Evolutionary conservation across 108 stramenopile genomes (phyloP), one percentile per base, ranked within the genome.

Genomic region (Skeletonema tropicum): DNA sequence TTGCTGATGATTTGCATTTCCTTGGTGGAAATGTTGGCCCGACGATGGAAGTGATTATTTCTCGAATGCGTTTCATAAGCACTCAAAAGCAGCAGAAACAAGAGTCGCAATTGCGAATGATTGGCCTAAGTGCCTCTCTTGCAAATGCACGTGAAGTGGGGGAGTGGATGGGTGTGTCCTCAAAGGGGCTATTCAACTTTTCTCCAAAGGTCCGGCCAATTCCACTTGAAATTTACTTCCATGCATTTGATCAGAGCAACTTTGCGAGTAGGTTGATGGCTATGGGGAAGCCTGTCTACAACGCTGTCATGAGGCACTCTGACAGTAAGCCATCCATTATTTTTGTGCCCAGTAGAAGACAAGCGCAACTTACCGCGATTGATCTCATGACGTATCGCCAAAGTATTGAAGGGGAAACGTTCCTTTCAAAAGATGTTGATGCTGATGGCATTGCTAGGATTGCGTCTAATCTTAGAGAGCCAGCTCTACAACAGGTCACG

Each of bases 71-170:
- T 19, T 98, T 94, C 79, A 87, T 99, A 41, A 83, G 84, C 66
- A 87, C 87, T 19, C 91, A 97, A 63, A 70, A 78, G 64, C 76
- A 90, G 64, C 84, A 89, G 68, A 71, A 84, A 23, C 66, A 70
- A 26, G 75, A 72, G 11, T 75, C 45, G 14, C 68, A 74, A 32
- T 65, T 92, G 55, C 95, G 99, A 26, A 93, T 99, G 74, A 89
- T 99, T 23, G 97, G 97, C 29, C 76, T 98, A 25, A 86, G 93
- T 64, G 94, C 97, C 7, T 95, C 97, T 6, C 72, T 98, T 23
- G 98, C 99, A 23, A 99, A 99, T 82, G 97, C 97, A 0, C 90
- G 94, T 60, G 99, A 99, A 76, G 89, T 99, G 7, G 99, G 94
- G 26, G 99, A 97, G 62, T 99, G 98, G 98, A 90, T 99, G 83